These are phyloP conservation scores for Buddleja alternifolia DNA, from an alignment of 257 asterid genomes.

Conservation along the genomic window DNA sequence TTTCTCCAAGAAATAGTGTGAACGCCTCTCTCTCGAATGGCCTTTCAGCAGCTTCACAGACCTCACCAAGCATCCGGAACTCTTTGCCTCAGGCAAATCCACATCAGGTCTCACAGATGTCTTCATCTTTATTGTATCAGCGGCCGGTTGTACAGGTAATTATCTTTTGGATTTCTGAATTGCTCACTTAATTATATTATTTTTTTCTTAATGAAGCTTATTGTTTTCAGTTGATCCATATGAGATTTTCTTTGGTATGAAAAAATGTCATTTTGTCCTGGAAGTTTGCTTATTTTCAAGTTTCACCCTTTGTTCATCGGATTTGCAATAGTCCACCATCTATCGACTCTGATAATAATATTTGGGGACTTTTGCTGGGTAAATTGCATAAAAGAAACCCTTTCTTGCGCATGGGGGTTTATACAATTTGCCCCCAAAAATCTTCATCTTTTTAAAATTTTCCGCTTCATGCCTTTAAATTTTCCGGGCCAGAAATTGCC, in stretches of 20 bases:
- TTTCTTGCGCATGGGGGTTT: too few species aligned
- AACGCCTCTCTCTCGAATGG: constrained; percentile 27
- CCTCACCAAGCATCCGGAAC: constrained; percentile 39
- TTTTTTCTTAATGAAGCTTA: constrained; percentile 1
- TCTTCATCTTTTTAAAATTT: too few species aligned
- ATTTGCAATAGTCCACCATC: too few species aligned
- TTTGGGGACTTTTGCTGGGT: too few species aligned
- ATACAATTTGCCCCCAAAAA: too few species aligned
- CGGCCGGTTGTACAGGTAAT: constrained; percentile 42
- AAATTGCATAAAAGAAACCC: too few species aligned
- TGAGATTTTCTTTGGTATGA: background rate
- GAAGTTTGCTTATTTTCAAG: too few species aligned
- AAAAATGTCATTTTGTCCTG: too few species aligned
- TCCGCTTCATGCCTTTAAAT: too few species aligned
- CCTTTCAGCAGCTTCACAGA: constrained; percentile 45
- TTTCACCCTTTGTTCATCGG: too few species aligned
- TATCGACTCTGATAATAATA: too few species aligned
- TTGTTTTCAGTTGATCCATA: background rate
- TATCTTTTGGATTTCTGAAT: background rate
- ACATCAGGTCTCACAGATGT: constrained; percentile 34
- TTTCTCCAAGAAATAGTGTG: constrained; percentile 24
- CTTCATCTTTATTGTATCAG: constrained; percentile 45
- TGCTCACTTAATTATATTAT: background rate
- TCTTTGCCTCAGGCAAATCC: constrained; percentile 33
- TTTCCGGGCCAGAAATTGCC: too few species aligned